Evolutionary conservation across 2,329 filamentous ascomycete genomes (phyloP).

Genomic region (Sarocladium strictum): DNA sequence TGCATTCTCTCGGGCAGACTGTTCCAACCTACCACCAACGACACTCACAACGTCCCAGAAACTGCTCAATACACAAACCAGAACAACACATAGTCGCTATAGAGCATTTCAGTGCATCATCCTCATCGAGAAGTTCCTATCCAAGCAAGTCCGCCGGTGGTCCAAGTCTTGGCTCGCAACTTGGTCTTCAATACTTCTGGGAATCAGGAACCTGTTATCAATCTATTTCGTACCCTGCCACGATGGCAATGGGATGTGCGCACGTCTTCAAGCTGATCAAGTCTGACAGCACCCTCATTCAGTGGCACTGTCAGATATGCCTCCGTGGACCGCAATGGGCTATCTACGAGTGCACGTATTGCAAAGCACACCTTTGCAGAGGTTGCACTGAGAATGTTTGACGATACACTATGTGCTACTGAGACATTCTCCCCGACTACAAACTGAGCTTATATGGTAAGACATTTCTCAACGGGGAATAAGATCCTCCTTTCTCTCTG

Average conservation of each 20-base stretch:
- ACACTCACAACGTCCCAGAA: too few species aligned
- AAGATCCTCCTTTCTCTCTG: too few species aligned
- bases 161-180: too few species aligned
- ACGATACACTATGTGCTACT: not conserved
- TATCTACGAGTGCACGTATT: slow-evolving; percentile 65
- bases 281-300: slow-evolving; percentile 57
- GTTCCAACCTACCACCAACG: too few species aligned
- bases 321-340: slow-evolving; percentile 60
- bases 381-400: slow-evolving; percentile 42
- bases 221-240: not conserved
- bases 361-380: slow-evolving; percentile 60
- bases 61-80: too few species aligned
- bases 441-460: not conserved
- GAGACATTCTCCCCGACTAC: not conserved
- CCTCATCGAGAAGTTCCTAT: too few species aligned
- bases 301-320: slow-evolving; percentile 61
- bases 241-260: slow-evolving; percentile 51
- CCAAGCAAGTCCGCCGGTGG: too few species aligned
- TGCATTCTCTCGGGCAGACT: too few species aligned
- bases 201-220: too few species aligned
- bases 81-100: too few species aligned
- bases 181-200: too few species aligned
- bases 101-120: too few species aligned
- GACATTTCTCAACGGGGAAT: not conserved
- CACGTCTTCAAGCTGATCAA: slow-evolving; percentile 63